Evolutionary conservation across 352 stramenopile species (phyloP), one percentile per base, ranked within the genome.

Genomic region (Peronospora destructor): DNA sequence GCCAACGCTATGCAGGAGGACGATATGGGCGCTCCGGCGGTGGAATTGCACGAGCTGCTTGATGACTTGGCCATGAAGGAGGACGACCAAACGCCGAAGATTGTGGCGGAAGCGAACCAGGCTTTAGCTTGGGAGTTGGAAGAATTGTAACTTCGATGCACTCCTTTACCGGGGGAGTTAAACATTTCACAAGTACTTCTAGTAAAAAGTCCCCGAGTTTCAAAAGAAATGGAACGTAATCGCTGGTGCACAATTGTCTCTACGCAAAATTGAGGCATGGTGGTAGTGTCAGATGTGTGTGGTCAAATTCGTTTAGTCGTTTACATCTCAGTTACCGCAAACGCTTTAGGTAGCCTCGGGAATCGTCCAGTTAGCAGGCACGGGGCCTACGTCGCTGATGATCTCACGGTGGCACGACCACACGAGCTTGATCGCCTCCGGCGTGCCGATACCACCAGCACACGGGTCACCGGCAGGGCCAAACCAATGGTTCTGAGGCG

Each of bases 391-490:
- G 71, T 98, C 95, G 60, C 87, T 81, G 64, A 98, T 98, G 61
- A 98, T 95, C 71, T 98, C 95, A 49, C 95, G 87, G 75, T 99
- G 96, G 75, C 94, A 98, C 36, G 86, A 98, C 96, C 96, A 99
- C 14, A 99, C 95, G 32, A 98, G 72, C 69, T 97, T 94, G 62
- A 99, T 99, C 39, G 96, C 95, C 71, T 99, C 96, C 28, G 92
- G 93, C 61, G 95, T 98, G 46, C 96, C 96, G 59, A 99, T 99
- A 51, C 96, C 96, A 28, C 94, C 96, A 35, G 91, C 95, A 38
- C 94, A 83, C 45, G 95, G 91, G 76, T 99, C 95, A 14, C 95
- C 95, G 9, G 93, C 94, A 11, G 96, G 96, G 53, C 96, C 95
- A 70, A 98, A 96, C 91, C 91, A 97, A 81, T 94, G 93, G 87